Base-by-base conservation (phyloP, 2,329 filamentous ascomycete genomes). In the Aphanocladium album region DNA sequence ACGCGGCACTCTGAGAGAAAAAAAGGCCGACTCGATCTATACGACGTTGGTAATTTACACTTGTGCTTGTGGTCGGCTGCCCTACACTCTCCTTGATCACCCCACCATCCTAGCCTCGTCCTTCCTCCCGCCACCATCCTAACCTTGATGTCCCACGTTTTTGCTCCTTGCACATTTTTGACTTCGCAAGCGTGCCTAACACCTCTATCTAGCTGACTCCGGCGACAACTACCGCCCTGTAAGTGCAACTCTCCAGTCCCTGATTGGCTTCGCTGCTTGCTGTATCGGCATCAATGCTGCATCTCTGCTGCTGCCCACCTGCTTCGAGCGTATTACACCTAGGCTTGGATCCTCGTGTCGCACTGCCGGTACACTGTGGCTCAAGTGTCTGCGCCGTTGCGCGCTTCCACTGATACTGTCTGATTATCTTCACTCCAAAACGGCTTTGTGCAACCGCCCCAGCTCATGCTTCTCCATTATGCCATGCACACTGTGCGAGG, bases 181-280 rank as follows among this genome's bases (percentile, higher is more conserved):
- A 54, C 19, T 51, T 43, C 50, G 27, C 52, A 45, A 46, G 37
- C 52, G 46, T 60, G 72, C 78, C 76, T 81, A 76, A 79, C 77
- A 57, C 68, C 65, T 64, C 64, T 73, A 66, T 74, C 69, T 74
- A 85, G 83, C 83, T 73, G 83, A 85, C 69, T 79, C 81, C 68
- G 80, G 80, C 74, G 83, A 86, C 70, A 85, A 76, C 65, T 86
- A 85, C 74, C 82, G 83, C 73, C 81, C 83, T 70, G 83, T 83
- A 75, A 82, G 80, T 81, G 65, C 62, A 43, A 39, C 35, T 58
- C 39, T 60, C 58, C 57, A 60, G 54, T 56, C 60, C 56, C 56
- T 21, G 25, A 56, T 53, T 43, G 9, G 41, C 50, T 51, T 49
- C 14, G 17, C 25, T 50, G 4, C 37, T 21, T 19, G 16, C 11